Base-by-base conservation (phyloP, 2,329 filamentous ascomycete species). In the Albifimbria verrucaria region DNA sequence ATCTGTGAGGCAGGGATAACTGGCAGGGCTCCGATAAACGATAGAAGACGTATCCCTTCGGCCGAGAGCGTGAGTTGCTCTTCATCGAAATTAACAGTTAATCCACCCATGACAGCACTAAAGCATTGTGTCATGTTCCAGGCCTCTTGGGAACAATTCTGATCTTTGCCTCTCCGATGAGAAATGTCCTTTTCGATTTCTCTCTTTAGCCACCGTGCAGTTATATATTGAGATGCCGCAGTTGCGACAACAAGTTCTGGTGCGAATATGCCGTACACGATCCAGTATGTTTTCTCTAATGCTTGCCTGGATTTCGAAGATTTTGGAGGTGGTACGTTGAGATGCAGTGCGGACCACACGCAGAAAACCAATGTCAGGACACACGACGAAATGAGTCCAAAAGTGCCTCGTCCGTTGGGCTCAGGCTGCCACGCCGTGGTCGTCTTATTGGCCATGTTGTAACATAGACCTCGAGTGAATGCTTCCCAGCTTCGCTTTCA, bases 321-420 rank as follows among this genome's bases (percentile, higher is more conserved):
- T 18, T 1, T 49, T 51, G 43, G 50, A 42, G 41, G 44, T 15
- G 67, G 67, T n/a, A 75, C 60, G 42, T 74, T 72, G 4, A 73
- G 58, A 51, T 74, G 70, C 3, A 75, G 51, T 2, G 68, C 68
- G 4, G 66, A 65, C 55, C 67, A 73, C 7, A 71, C 66, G 55
- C 69, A 74, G 1, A 70, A 59, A 3, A 64, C 49, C 0, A 74
- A 56, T 2, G 71, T 70, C 3, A 69, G 41, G 2, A 68, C 45
- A 48, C 71, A 73, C 15, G 62, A 67, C 54, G 63, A 64, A 2
- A 74, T 49, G 22, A 74, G 66, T n/a, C 58, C 55, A 7, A 64
- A 49, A 0, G 65, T 71, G 2, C 69, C 67, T 26, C 69, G 59
- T 18, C 58, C 60, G 12, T 55, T 52, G 3, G 67, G 64, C 24